These are phyloP conservation scores for Solioccasus polychromus DNA, from an alignment of 768 basidiomycete species.

Conservation along the genomic window DNA sequence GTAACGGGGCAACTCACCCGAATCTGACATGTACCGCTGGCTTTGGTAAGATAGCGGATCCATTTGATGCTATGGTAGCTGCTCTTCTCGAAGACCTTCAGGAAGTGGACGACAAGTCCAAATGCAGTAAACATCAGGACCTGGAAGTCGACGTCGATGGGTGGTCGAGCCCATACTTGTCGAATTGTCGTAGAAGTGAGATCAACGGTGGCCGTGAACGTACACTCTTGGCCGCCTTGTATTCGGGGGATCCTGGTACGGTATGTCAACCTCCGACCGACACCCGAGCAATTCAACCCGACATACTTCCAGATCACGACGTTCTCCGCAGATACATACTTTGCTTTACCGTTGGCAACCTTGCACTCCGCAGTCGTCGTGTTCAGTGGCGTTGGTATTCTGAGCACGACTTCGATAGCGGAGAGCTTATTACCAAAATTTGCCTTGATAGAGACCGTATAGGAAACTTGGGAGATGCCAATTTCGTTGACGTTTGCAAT, in stretches of 20 bases:
- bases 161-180: slow-evolving; percentile 97
- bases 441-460: slow-evolving; percentile 82
- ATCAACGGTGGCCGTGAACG: slow-evolving; percentile 76
- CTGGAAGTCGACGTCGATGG: slow-evolving; percentile 98
- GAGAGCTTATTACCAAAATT: slow-evolving; percentile 91
- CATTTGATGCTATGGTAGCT: slow-evolving; percentile 94
- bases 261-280: slow-evolving; percentile 1
- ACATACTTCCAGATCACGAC: slow-evolving; percentile 97
- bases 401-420: slow-evolving; percentile 86
- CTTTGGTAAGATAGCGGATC: slow-evolving; percentile 94
- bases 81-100: slow-evolving; percentile 97
- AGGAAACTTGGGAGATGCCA: slow-evolving; percentile 88
- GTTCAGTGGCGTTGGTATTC: slow-evolving; percentile 95
- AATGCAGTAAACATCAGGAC: slow-evolving; percentile 99
- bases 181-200: slow-evolving; percentile 87
- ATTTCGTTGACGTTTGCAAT: slow-evolving; percentile 92
- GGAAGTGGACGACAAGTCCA: slow-evolving; percentile 91
- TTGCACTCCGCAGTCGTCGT: slow-evolving; percentile 92
- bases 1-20: slow-evolving; percentile 79
- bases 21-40: slow-evolving; percentile 91
- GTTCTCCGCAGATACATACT: slow-evolving; percentile 95
- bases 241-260: slow-evolving; percentile 77
- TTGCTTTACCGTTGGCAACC: slow-evolving; percentile 89
- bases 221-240: slow-evolving; percentile 90
- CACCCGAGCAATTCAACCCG: neutral